These are phyloP conservation scores for Cercophora sp. DNA, from an alignment of 495 filamentous ascomycete genomes.

Conservation along the genomic window DNA sequence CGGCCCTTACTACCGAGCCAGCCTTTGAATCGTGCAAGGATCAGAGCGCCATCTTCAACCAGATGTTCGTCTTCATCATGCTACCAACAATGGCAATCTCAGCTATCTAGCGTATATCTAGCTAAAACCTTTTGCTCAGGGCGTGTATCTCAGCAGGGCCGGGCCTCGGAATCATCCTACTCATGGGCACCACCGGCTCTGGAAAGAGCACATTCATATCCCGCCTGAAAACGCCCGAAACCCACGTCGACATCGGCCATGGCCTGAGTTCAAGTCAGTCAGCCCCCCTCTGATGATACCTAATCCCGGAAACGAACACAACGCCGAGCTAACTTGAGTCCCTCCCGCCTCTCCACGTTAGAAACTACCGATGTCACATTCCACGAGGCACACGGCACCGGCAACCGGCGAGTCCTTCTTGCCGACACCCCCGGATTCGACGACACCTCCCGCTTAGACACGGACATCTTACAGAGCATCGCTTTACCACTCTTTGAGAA, in stretches of 20 bases:
- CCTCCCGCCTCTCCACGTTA: not conserved
- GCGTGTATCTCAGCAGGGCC: not conserved
- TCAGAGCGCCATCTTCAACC: not conserved
- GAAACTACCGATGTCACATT: not conserved
- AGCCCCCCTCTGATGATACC: not conserved
- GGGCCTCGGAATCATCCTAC: not conserved
- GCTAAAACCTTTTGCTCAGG: not conserved
- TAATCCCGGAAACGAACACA: no score
- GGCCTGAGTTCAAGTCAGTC: not conserved
- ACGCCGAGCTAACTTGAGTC: not conserved
- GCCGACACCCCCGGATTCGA: not conserved
- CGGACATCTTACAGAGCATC: not conserved
- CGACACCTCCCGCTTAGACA: not conserved
- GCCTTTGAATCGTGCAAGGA: not conserved
- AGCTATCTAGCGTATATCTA: no score
- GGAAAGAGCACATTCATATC: slow-evolving; percentile 1
- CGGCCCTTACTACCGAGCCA: not conserved
- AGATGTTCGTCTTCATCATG: not conserved
- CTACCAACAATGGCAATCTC: not conserved
- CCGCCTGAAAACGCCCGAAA: not conserved
- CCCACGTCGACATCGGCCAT: not conserved
- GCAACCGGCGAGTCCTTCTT: not conserved
- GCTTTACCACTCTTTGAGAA: not conserved
- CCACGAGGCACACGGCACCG: not conserved
- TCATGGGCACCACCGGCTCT: not conserved